These are phyloP conservation scores for Medicago ruthenica DNA, from an alignment of 306 rosid species.

Conservation along the genomic window DNA sequence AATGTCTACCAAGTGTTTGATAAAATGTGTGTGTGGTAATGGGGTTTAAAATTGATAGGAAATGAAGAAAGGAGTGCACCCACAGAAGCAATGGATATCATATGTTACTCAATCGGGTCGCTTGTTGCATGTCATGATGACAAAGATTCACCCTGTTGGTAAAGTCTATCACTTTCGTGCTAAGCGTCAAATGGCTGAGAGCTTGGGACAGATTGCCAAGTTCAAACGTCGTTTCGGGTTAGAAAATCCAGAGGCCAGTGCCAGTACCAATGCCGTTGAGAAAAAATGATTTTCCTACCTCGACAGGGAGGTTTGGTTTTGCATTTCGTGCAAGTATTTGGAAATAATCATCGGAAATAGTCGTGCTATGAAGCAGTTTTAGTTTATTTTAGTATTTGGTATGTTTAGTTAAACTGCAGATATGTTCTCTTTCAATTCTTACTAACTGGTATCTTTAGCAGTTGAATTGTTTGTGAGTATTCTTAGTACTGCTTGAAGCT, in stretches of 20 bases:
- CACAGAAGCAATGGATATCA: conserved; percentile 95
- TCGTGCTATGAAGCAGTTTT: conserved; percentile 21
- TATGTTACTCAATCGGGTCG: conserved; percentile 92
- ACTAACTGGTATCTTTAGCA: conserved; percentile 18
- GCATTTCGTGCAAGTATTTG: conserved; percentile 16
- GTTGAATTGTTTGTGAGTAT: neutral
- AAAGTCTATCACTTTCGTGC: conserved; percentile 93
- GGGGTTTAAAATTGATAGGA: conserved; percentile 35
- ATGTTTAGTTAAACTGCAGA: conserved; percentile 10
- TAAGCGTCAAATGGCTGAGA: conserved; percentile 86
- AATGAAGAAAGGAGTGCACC: conserved; percentile 95
- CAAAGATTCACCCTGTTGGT: conserved; percentile 85
- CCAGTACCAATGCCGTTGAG: conserved; percentile 5
- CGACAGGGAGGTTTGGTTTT: conserved; percentile 31
- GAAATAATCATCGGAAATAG: conserved; percentile 12
- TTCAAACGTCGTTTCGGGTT: conserved; percentile 78
- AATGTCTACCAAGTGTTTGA: conserved; percentile 46
- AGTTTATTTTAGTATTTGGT: neutral
- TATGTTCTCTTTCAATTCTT: conserved; percentile 7
- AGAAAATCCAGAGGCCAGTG: conserved; percentile 41
- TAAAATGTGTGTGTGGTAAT: conserved; percentile 38
- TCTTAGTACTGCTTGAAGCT: conserved; percentile 1
- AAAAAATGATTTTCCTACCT: conserved; percentile 44
- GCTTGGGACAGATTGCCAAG: conserved; percentile 86
- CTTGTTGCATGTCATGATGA: conserved; percentile 84